Evolutionary conservation across 2,329 filamentous ascomycete genomes (phyloP), one percentile per base, ranked within the genome.

Genomic region (Curvularia lunata): DNA sequence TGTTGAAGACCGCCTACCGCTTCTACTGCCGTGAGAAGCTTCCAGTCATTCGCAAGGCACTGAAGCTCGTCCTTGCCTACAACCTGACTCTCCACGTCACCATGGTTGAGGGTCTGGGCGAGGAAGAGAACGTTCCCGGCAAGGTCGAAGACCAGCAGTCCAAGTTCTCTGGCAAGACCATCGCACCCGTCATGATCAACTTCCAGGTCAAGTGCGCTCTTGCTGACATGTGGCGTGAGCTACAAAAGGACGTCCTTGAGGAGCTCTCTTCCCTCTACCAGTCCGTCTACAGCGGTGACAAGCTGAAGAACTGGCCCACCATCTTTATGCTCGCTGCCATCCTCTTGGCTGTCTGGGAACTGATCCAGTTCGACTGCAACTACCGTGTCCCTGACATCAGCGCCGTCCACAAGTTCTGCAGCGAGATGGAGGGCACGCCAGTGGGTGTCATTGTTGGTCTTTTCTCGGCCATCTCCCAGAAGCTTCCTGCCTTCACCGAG

Each of bases 331-430:
- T 97, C 54, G 94, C 93, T 9, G 93, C 91, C 4, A 95, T 98
- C 63, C 86, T 98, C 32, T 84, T 98, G 47, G 91, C 91, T 10
- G 92, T 98, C 19, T 98, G 94, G 94, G 94, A 98, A 78, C 90
- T 97, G 84, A 97, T 98, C 88, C 93, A 98, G 78, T 98, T 97
- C 74, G 94, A 98, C 80, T 96, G 91, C 84, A 91, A 97, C 80
- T 98, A 97, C 84, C 90, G 94, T 51, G 89, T 96, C 3, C 92
- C 91, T 4, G 93, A 97, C 75, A 85, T 90, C 52, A 84, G 85
- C 48, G 90, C 90, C 5, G 93, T 97, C 62, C 88, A 94, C 73
- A 97, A 96, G 81, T 98, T 98, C 84, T 97, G 93, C 83, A 86
- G 83, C 57, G 94, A 98, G 74, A 98, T 98, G 94, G 94, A 98